phyloP scores from a whole-genome alignment of 1,284 basidiomycete genomes.

The Cutaneotrichosporon mucoides region DNA sequence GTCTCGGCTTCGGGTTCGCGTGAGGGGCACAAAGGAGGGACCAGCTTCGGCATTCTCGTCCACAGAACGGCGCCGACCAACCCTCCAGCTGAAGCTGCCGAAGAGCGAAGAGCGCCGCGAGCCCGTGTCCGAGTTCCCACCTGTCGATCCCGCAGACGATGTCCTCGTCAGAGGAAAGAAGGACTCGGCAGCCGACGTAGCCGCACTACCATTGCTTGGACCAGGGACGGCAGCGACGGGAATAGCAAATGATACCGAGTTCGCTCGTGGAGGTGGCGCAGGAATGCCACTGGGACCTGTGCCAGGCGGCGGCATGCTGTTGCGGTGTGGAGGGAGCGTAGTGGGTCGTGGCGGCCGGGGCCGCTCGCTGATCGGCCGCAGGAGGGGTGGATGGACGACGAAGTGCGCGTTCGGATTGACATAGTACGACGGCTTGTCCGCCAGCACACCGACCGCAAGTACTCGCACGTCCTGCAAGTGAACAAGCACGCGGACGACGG shows the following conservation, averaged over 20 bases:
- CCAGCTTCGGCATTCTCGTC: not conserved
- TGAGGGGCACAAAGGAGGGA: not conserved
- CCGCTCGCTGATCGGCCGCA: slow-evolving; percentile 17
- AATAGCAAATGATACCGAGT: not conserved
- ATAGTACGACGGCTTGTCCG: slow-evolving; percentile 29
- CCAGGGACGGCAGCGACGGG: not conserved
- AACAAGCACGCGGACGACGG: slow-evolving; percentile 34
- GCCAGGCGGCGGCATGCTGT: not conserved
- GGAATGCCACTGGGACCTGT: not conserved
- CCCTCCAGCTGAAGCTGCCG: not conserved
- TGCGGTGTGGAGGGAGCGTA: not conserved
- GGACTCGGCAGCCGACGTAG: not conserved
- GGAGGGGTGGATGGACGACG: slow-evolving; percentile 41
- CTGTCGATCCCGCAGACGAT: not conserved
- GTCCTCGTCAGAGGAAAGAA: not conserved
- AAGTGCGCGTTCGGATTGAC: slow-evolving; percentile 45
- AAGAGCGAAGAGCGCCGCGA: not conserved
- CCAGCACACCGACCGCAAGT: slow-evolving; percentile 36
- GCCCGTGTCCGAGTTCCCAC: not conserved
- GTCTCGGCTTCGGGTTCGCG: not conserved
- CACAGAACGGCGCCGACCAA: not conserved
- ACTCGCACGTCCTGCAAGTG: slow-evolving; percentile 45
- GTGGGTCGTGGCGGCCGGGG: not conserved
- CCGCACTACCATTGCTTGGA: not conserved
- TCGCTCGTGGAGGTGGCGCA: not conserved